Conservation (phyloP, 1,284 basidiomycete genomes). For the Pyrrhoderma noxium region DNA sequence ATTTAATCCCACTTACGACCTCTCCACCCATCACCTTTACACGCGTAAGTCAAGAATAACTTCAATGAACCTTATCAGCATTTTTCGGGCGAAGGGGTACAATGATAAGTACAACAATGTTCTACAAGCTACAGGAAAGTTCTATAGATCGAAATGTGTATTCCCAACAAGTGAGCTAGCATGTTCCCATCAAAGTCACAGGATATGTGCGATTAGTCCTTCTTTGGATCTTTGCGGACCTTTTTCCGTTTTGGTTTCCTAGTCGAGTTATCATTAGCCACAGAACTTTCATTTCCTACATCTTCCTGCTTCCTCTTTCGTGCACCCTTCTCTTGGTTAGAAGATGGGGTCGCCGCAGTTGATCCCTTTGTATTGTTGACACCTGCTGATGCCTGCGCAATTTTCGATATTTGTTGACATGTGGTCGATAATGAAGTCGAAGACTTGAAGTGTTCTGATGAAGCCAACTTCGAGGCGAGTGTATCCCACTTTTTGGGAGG, state of each 20-base stretch:
- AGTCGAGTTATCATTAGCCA: constrained; percentile 22
- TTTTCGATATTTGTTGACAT: constrained; percentile 40
- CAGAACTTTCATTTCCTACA: constrained; percentile 25
- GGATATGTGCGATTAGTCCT: too few species aligned
- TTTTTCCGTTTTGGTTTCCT: constrained; percentile 50
- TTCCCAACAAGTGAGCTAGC: too few species aligned
- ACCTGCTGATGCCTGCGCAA: constrained; percentile 1
- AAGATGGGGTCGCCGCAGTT: background rate
- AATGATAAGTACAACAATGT: too few species aligned
- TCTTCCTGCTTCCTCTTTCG: constrained; percentile 22
- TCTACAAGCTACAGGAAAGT: too few species aligned
- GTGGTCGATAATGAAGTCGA: constrained; percentile 38
- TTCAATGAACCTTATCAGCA: background rate
- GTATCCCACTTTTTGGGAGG: constrained; percentile 35
- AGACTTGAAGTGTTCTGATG: constrained; percentile 38
- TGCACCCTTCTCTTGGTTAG: background rate
- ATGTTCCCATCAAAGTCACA: too few species aligned
- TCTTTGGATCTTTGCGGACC: constrained; percentile 19
- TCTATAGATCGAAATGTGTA: too few species aligned
- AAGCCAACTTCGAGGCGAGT: constrained; percentile 32
- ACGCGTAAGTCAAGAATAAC: background rate
- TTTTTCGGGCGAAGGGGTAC: too few species aligned
- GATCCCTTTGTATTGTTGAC: constrained; percentile 15
- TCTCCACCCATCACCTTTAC: background rate
- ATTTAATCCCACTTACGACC: too few species aligned